Base-by-base conservation (phyloP, 164 flowering plant genomes). In the Stephania japonica region DNA sequence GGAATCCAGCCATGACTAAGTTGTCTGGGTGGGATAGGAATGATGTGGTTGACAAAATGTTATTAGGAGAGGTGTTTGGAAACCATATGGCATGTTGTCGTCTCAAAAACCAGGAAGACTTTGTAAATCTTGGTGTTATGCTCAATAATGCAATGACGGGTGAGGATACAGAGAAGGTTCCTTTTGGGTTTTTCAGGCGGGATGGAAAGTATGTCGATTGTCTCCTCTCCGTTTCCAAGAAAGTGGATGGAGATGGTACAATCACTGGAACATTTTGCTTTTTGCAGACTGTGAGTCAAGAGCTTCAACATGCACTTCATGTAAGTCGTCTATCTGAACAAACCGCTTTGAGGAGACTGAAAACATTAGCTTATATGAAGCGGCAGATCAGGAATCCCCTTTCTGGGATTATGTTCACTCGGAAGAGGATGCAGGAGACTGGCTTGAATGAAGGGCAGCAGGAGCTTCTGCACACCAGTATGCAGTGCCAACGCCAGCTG, bases 261-360 rank as follows among this genome's bases (percentile, higher is more conserved):
- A 84, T 89, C 42, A 96, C 91, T 24, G 99, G 99, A n/a, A 82
- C 93, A 42, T 96, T 96, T 77, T 93, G 97, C 80, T 96, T 96
- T 85, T 81, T 96, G 88, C 97, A 96, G 83, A 85, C 91, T 65
- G 97, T 95, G 11, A 96, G 99, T 78, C 90, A 67, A 69, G 99
- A 96, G 80, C 85, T 96, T 78, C 99, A 96, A 73, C 94, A 90
- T 71, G 98, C 98, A 47, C 90, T 96, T 71, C 95, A 91, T 76
- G 80, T 93, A 26, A 97, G 93, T 73, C 79, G 92, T 49, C 71
- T 96, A 50, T 78, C 96, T 1, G 98, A 96, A 79, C 88, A 89
- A 83, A 91, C 91, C 72, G 92, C 99, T 4, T 23, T 80, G 79
- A 93, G 86, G 81, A 90, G 94, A 70, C 78, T 88, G 78, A 89